Evolutionary conservation across 768 basidiomycete species (phyloP), one percentile per base, ranked within the genome.

Genomic region (Boletus huronensis): DNA sequence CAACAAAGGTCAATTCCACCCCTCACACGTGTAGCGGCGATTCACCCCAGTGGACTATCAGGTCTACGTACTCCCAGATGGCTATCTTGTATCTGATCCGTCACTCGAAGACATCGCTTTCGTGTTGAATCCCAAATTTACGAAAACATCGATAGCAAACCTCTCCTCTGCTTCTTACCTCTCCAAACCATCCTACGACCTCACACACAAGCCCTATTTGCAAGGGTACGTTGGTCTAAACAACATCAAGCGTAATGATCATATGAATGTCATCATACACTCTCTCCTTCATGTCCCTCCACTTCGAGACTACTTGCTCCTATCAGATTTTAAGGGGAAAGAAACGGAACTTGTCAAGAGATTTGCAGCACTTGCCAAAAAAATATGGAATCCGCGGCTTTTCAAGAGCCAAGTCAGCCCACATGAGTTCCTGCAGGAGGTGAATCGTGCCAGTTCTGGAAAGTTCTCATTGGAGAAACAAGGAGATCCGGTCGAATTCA

Each of bases 351-450:
- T 98, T 51, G 76, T 98, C 39, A 88, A 84, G 64, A 85, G 97
- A 23, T 92, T 98, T 64, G 86, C 91, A 17, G 78, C 82, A 13
- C 80, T 99, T 19, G 87, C 92, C 2, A 93, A 93, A 71, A 94
- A 98, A 72, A 67, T 98, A 36, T 99, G 97, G 97, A 98, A 97
- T 72, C 93, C 95, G 9, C 79, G 87, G 48, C 74, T 96, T 52
- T 99, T 99, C 83, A 99, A 99, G 72, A 88, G 90, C 56, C 97
- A 99, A 79, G 94, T 98, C 62, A 91, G 88, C 61, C 97, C 97
- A n/a, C 97, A 99, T 69, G 97, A 99, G 69, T 94, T 98, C 70
- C 74, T 99, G 52, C 97, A 99, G 72, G 97, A 98, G 73, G 95
- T 98, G 52, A 87, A 88, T 61, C 81, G 93, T 59, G 87, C 88